Base-by-base conservation (phyloP, 2,329 filamentous ascomycete genomes). In the Trichoderma simmonsii region DNA sequence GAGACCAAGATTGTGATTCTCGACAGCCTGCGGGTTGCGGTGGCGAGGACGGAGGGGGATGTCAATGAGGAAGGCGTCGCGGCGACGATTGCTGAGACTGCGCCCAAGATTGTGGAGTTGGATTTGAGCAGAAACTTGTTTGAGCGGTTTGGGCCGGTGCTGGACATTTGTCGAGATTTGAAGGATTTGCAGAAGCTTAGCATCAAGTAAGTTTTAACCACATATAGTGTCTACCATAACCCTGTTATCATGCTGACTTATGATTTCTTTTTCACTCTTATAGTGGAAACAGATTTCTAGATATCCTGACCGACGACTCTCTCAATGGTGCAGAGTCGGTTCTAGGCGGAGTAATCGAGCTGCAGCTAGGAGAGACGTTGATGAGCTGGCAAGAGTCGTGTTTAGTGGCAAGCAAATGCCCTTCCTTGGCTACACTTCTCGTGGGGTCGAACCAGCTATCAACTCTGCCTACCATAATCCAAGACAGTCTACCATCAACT, bases 61-160 rank as follows among this genome's bases (percentile, higher is more conserved):
- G 79, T 80, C 12, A 48, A 48, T 8, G 56, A 69, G 1, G 81
- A 78, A 0, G 78, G 75, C 2, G 77, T 77, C 11, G 78, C 80
- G 12, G 81, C 75, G 11, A 77, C 80, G 18, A 87, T 91, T 61
- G 76, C 78, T 7, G 80, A 85, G 66, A 85, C 84, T n/a, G 91
- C 89, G 69, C 89, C 90, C 1, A 87, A 89, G 76, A 90, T 97
- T 67, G 84, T 87, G 1, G 93, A 97, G 78, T 84, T 98, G 60
- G 95, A 98, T 78, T 81, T 99, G 56, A 94, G 94, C 78, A 88
- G 93, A 65, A 98, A 97, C 79, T 80, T 97, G 39, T 90, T 98
- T 77, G 89, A 90, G 70, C 83, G 82, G 12, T 88, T 95, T 80
- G 82, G 83, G 3, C 89, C 92, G 28, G 86, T 97, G 11, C 86